Base-by-base conservation (phyloP, 2,329 filamentous ascomycete species). In the Nigrospora osmanthi region DNA sequence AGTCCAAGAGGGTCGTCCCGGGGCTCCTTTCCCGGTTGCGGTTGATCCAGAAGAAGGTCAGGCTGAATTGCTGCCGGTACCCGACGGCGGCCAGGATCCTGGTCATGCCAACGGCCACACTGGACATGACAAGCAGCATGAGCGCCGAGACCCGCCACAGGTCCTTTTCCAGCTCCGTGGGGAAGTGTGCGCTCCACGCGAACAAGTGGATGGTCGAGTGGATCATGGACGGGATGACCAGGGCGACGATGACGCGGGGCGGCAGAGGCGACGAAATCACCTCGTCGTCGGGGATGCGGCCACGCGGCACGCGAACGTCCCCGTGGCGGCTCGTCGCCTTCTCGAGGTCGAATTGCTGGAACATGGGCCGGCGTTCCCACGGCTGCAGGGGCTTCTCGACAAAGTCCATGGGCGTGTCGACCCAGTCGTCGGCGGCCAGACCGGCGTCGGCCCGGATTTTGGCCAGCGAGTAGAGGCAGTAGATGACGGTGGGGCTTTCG, bases 391-490 rank as follows among this genome's bases (percentile, higher is more conserved):
- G 13, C 33, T 46, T 41, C 34, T 46, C 36, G 7, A 46, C 33
- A 33, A 42, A 46, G 19, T 42, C 44, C 19, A 46, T 31, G 19
- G 44, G 44, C 7, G 38, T 46, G 17, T 46, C 32, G 7, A 17
- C 34, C 28, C 16, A 46, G 19, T 17, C 38, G 11, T 40, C 17
- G 6, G 38, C 32, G 16, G 23, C 32, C 23, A 42, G 11, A 3
- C 39, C 39, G 11, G 38, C 38, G 12, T 45, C 43, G 10, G n/a
- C 30, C 1, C 32, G 23, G 13, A 46, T 36, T 13, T 35, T 31
- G n/a, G 14, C 28, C 13, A 31, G 17, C 33, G 35, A 36, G 32
- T 23, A 31, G 15, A 23, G 9, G 38, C 14, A 23, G 33, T 13
- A 34, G 15, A 46, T 9, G 14, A 38, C 23, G 16, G 35, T 42